These are phyloP conservation scores for Avena insularis DNA, from an alignment of 176 grass and related monocot species.

Conservation along the genomic window DNA sequence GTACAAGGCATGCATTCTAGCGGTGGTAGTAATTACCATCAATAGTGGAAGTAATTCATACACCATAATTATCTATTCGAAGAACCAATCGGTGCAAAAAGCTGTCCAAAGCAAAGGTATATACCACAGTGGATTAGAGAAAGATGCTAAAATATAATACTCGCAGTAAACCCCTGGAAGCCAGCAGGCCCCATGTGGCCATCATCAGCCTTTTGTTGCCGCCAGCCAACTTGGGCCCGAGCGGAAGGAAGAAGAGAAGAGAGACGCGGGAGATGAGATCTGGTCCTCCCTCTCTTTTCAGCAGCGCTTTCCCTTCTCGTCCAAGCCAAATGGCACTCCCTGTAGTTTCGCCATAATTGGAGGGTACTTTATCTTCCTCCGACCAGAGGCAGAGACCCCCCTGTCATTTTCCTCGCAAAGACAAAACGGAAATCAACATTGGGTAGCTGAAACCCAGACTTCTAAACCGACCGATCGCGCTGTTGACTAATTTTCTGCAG, in stretches of 20 bases:
- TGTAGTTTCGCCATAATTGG: constrained; percentile 18
- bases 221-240: constrained; percentile 2
- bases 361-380: not conserved
- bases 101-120: constrained; percentile 4
- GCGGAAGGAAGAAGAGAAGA: not conserved
- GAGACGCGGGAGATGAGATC: not conserved
- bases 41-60: not conserved
- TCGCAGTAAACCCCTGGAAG: not conserved
- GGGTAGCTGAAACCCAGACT: not conserved
- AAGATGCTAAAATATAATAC: not conserved
- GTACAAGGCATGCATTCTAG: too few relatives aligned
- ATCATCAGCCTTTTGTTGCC: constrained; percentile 1
- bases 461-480: not conserved
- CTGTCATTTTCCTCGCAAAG: not conserved
- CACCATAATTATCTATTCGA: not conserved
- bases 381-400: not conserved
- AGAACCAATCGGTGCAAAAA: constrained; percentile 12
- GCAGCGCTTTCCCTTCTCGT: not conserved
- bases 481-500: not conserved
- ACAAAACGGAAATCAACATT: not conserved
- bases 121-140: not conserved
- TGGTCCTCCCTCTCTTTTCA: not conserved
- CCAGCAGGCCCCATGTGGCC: constrained; percentile 35
- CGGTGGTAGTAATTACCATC: too few relatives aligned
- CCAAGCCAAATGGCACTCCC: constrained; percentile 23